phyloP scores from a whole-genome alignment of 2,329 filamentous ascomycete genomes.

The Colletotrichum sp. region DNA sequence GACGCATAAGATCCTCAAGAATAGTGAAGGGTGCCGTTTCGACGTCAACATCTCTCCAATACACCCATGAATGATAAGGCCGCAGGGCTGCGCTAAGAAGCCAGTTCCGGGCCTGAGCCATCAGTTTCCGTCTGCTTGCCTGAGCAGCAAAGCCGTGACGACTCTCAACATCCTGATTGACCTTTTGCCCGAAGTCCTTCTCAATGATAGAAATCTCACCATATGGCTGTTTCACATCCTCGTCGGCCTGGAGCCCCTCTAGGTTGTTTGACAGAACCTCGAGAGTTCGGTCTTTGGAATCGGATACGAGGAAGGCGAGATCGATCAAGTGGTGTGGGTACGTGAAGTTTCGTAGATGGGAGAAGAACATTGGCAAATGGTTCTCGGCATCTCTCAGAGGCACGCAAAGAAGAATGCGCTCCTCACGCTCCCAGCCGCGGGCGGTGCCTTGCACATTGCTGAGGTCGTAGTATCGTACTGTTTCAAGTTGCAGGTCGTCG shows the following conservation, averaged over 20 bases:
- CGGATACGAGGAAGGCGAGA: constrained; percentile 93
- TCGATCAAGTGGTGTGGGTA: constrained; percentile 98
- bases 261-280: constrained; percentile 76
- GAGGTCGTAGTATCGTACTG: constrained; percentile 95
- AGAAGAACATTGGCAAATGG: constrained; percentile 97
- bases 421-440: constrained; percentile 93
- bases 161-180: constrained; percentile 97
- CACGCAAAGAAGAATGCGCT: constrained; percentile 93
- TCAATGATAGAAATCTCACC: constrained; percentile 98
- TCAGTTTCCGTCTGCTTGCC: constrained; percentile 89
- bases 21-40: constrained; percentile 98
- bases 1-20: constrained; percentile 95
- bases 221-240: constrained; percentile 81
- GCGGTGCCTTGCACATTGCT: constrained; percentile 90
- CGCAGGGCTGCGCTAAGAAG: constrained; percentile 89
- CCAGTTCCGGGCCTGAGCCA: constrained; percentile 99
- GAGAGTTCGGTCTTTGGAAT: constrained; percentile 93
- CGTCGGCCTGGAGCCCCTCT: constrained; percentile 78
- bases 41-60: constrained; percentile 98
- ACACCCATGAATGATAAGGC: constrained; percentile 98
- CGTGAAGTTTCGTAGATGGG: constrained; percentile 94
- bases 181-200: constrained; percentile 98
- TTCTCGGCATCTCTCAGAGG: constrained; percentile 91
- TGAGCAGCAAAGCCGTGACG: constrained; percentile 97
- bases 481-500: constrained; percentile 83